Evolutionary conservation across 2,329 filamentous ascomycete genomes (phyloP).

Genomic region (Beauveria sp.): DNA sequence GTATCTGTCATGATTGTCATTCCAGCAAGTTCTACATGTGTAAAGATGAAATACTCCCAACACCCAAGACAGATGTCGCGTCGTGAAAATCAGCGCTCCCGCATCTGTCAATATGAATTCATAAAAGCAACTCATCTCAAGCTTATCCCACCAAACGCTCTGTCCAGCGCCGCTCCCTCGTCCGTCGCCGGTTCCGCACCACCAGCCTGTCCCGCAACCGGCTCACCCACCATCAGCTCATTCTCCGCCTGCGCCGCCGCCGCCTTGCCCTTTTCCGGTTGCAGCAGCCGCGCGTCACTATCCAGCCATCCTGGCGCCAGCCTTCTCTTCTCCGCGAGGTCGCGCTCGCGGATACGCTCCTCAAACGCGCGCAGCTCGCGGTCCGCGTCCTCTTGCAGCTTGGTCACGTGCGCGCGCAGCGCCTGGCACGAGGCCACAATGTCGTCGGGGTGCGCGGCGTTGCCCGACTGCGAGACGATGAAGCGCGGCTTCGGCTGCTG

Average conservation of each 20-base stretch:
- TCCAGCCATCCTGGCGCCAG: conserved; percentile 78
- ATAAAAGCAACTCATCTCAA: conserved; percentile 19
- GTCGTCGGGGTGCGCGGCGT: conserved; percentile 78
- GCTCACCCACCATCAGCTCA: conserved; percentile 1
- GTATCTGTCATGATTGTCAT: not conserved
- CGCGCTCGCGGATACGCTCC: conserved; percentile 53
- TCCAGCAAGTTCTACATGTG: not conserved
- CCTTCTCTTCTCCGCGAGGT: conserved; percentile 71
- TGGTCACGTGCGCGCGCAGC: conserved; percentile 66
- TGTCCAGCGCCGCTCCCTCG: conserved; percentile 49
- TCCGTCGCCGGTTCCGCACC: conserved; percentile 36
- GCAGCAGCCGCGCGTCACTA: conserved; percentile 59
- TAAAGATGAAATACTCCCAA: no score
- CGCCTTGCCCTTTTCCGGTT: conserved; percentile 50
- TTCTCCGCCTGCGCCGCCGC: conserved; percentile 15
- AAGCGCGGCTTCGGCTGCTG: conserved; percentile 53
- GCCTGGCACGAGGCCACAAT: conserved; percentile 77
- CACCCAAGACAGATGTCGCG: no score
- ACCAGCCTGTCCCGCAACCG: not conserved
- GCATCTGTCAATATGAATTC: no score
- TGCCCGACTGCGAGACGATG: conserved; percentile 68
- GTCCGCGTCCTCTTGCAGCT: conserved; percentile 60
- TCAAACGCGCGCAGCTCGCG: conserved; percentile 63
- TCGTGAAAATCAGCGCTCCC: no score
- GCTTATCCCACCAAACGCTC: conserved; percentile 46